phyloP scores from a whole-genome alignment of 2,329 filamentous ascomycete species.

The Elsinoe australis region DNA sequence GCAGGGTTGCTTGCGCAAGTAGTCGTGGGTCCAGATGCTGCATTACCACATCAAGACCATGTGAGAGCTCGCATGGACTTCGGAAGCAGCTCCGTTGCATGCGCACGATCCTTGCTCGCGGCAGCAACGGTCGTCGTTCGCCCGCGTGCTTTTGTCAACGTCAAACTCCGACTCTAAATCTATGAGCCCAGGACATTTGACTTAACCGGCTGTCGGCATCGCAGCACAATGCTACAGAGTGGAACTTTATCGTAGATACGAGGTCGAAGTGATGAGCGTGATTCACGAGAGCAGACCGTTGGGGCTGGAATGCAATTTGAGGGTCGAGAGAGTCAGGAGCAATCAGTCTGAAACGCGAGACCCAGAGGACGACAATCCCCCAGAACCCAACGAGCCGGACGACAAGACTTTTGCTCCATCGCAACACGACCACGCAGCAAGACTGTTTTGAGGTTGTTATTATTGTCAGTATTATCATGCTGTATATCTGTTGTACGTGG shows the following conservation, averaged over 20 bases:
- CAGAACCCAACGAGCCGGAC: slow-evolving; percentile 13
- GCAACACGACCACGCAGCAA: not conserved
- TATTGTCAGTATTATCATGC: not conserved
- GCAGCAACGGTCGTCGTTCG: no score
- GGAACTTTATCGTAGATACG: not conserved
- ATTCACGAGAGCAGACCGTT: no score
- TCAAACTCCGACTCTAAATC: not conserved
- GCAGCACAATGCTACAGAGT: not conserved
- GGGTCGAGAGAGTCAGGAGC: slow-evolving; percentile 14
- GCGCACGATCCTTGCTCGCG: no score
- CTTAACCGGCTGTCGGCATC: not conserved
- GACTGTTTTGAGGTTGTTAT: no score
- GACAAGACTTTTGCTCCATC: not conserved
- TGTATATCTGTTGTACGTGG: not conserved
- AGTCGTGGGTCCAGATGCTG: no score
- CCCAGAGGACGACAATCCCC: slow-evolving; percentile 10
- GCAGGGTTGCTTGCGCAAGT: no score
- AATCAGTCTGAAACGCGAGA: slow-evolving; percentile 5
- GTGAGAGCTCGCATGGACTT: no score
- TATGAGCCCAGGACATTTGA: not conserved
- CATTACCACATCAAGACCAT: no score
- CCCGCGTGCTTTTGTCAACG: not conserved
- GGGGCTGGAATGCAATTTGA: slow-evolving; percentile 5
- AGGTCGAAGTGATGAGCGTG: no score
- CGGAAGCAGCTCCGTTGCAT: no score